These are phyloP conservation scores for Mucor circinelloides DNA, from an alignment of 371 early-diverging fungal genomes.

Conservation along the genomic window DNA sequence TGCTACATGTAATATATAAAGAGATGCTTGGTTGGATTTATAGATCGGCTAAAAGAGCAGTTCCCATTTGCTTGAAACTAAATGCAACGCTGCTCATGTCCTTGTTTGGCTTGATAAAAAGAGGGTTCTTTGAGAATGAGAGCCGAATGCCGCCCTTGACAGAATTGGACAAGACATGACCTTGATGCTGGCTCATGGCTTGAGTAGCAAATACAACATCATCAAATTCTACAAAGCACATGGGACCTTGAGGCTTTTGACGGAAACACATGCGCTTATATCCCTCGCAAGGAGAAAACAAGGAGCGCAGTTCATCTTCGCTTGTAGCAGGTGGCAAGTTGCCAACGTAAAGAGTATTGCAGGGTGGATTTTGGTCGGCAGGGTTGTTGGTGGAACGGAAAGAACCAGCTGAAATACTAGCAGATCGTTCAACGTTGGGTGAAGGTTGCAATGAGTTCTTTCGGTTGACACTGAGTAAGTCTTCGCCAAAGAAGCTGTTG, in stretches of 20 bases:
- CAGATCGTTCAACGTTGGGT: not conserved
- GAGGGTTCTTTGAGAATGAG: constrained; percentile 94
- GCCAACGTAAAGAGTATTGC: constrained; percentile 96
- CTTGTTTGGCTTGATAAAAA: constrained; percentile 60
- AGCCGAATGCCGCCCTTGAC: constrained; percentile 93
- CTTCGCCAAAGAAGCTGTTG: not conserved
- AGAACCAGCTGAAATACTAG: constrained; percentile 8
- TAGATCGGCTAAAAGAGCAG: constrained; percentile 29
- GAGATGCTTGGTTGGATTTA: constrained; percentile 9
- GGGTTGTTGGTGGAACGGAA: constrained; percentile 19
- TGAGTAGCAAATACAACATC: constrained; percentile 85
- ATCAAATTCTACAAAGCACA: constrained; percentile 96
- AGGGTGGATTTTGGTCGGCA: constrained; percentile 90
- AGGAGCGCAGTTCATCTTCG: constrained; percentile 84
- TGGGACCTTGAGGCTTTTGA: constrained; percentile 84
- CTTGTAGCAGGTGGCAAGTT: constrained; percentile 84
- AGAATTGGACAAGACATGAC: constrained; percentile 79
- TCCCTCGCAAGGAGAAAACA: constrained; percentile 80
- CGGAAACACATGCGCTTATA: constrained; percentile 91
- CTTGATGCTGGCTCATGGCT: constrained; percentile 86
- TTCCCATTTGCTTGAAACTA: constrained; percentile 31
- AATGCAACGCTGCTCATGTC: constrained; percentile 10
- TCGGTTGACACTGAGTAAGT: not conserved
- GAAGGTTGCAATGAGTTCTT: constrained; percentile 14
- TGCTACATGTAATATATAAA: not conserved